phyloP scores from a whole-genome alignment of 2,329 filamentous ascomycete species.

The Aspergillus costaricaensis region DNA sequence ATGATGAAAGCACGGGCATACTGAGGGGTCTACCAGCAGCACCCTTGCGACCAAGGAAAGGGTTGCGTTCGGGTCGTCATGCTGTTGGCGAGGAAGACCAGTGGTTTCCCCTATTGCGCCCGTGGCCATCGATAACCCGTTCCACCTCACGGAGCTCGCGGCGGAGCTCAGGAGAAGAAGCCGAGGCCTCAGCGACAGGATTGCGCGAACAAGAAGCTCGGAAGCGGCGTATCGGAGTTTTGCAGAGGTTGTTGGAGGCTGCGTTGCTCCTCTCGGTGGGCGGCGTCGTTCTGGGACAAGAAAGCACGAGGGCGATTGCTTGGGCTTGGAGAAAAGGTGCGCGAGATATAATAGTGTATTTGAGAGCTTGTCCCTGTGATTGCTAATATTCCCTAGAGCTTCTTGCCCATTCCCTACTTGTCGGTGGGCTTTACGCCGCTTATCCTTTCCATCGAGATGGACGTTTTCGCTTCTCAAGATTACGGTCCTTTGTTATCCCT shows the following conservation, averaged over 20 bases:
- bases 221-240: slow-evolving; percentile 43
- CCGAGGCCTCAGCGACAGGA: slow-evolving; percentile 26
- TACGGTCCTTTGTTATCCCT: slow-evolving; percentile 63
- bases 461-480: slow-evolving; percentile 32
- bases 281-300: slow-evolving; percentile 42
- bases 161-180: slow-evolving; percentile 35
- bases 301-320: slow-evolving; percentile 33
- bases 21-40: slow-evolving; percentile 83
- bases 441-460: slow-evolving; percentile 56
- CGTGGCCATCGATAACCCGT: slow-evolving; percentile 37
- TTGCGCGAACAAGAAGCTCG: slow-evolving; percentile 30
- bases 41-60: slow-evolving; percentile 72
- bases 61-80: slow-evolving; percentile 57
- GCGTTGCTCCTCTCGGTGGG: slow-evolving; percentile 57
- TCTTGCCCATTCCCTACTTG: slow-evolving; percentile 31
- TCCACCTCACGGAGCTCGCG: slow-evolving; percentile 30
- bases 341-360: not conserved
- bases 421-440: slow-evolving; percentile 36
- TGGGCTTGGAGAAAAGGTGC: slow-evolving; percentile 44
- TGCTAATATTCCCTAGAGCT: slow-evolving; percentile 35
- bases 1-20: slow-evolving; percentile 78
- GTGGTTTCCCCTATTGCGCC: slow-evolving; percentile 33
- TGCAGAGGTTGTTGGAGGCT: slow-evolving; percentile 56
- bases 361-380: not conserved
- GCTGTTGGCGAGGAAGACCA: slow-evolving; percentile 27